Percentiles rank a stretch among this genome's conserved stretches.
phyloP scores from a whole-genome alignment of 2,329 filamentous ascomycete species.

The Trichoderma sp. region DNA sequence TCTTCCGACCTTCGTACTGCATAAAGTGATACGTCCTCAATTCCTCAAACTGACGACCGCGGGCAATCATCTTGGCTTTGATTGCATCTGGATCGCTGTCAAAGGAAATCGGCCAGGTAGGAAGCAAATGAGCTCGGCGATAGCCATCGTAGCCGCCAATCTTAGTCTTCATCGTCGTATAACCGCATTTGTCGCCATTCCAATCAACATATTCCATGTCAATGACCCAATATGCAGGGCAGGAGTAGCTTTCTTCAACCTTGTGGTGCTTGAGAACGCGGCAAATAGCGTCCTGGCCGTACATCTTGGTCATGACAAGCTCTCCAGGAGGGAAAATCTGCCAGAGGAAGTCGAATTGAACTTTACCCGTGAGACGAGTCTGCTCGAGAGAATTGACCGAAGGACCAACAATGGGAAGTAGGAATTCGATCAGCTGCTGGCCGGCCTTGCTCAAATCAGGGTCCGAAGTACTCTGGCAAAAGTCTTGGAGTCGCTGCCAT shows the following conservation, averaged over 20 bases:
- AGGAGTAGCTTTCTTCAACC: neutral
- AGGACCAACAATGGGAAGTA: neutral
- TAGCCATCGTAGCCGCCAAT: neutral
- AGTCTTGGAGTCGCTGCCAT: neutral
- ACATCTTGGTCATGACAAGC: neutral
- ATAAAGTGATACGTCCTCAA: neutral
- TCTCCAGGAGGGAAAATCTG: neutral
- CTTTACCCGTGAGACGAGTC: neutral
- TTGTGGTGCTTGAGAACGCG: neutral
- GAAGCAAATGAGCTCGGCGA: neutral
- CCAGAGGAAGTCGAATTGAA: neutral
- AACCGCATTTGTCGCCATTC: neutral
- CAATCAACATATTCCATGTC: neutral
- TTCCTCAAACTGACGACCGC: neutral
- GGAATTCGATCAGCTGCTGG: neutral
- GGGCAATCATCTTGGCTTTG: neutral
- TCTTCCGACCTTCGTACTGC: neutral
- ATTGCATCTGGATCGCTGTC: neutral
- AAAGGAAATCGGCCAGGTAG: neutral
- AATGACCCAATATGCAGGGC: neutral
- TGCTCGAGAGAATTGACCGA: neutral
- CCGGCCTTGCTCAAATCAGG: neutral
- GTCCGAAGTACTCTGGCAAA: neutral
- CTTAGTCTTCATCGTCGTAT: neutral
- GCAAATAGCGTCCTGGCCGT: neutral